A percentile compares a stretch with the other conserved stretches of the same genome.
Conservation (phyloP, 1,139 yeast species). For the Yamadazyma spencermartinsiae region DNA sequence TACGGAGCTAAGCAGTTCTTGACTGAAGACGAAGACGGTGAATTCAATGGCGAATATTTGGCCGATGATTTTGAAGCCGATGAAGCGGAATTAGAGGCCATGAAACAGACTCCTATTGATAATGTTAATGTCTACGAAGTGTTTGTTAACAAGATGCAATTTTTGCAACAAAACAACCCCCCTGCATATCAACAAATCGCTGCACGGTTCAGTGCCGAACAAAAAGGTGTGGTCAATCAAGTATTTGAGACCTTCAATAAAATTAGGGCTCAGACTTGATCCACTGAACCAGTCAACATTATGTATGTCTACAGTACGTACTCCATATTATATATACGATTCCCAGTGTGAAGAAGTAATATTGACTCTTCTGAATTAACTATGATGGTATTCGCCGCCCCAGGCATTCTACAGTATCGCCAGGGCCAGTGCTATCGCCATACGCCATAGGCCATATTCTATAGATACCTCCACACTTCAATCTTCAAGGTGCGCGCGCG, state of each 20-base stretch:
- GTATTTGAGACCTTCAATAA: conserved; percentile 24
- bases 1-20: conserved; percentile 28
- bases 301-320: too few relatives aligned
- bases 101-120: conserved; percentile 55
- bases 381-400: too few relatives aligned
- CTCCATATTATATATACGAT: too few relatives aligned
- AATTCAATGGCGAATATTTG: conserved; percentile 26
- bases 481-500: too few relatives aligned
- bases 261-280: background rate
- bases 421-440: too few relatives aligned
- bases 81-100: conserved; percentile 55
- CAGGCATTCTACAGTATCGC: too few relatives aligned
- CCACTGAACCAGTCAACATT: too few relatives aligned
- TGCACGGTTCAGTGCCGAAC: conserved; percentile 37
- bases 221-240: conserved; percentile 33
- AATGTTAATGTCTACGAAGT: conserved; percentile 46
- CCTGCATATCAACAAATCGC: conserved; percentile 38
- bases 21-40: conserved; percentile 30
- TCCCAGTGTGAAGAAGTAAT: too few relatives aligned
- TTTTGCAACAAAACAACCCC: conserved; percentile 35
- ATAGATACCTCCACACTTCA: too few relatives aligned
- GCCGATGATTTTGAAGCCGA: conserved; percentile 48
- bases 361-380: too few relatives aligned
- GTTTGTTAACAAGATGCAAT: conserved; percentile 32
- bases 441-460: too few relatives aligned